Evolutionary conservation across 345 rosid species (phyloP).

Genomic region (Psidium guajava): DNA sequence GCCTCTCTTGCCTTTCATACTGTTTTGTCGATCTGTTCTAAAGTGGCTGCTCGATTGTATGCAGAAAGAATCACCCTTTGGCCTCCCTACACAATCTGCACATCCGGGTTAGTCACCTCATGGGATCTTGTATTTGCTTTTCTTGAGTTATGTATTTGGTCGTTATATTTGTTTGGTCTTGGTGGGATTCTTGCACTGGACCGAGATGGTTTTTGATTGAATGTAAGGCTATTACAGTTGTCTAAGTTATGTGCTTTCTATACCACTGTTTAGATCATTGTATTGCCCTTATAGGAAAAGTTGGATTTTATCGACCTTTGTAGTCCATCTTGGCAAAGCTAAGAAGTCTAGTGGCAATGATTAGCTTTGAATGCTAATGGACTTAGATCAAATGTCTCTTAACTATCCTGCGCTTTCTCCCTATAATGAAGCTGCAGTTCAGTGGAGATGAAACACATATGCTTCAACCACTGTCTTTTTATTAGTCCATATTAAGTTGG

Average conservation of each 20-base stretch:
- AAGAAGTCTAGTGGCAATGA: too few relatives aligned
- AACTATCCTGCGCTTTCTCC: too few relatives aligned
- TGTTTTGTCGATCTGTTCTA: background rate
- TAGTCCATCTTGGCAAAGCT: too few relatives aligned
- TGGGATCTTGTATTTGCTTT: background rate
- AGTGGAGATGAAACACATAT: too few relatives aligned
- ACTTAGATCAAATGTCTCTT: too few relatives aligned
- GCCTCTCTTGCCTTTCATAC: background rate
- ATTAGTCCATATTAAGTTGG: background rate
- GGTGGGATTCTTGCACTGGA: background rate
- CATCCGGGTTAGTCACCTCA: slow-evolving; percentile 55
- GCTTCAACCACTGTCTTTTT: background rate
- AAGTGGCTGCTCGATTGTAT: background rate
- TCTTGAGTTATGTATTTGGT: background rate
- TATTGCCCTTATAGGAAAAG: background rate
- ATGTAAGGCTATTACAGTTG: background rate
- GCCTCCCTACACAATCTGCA: slow-evolving; percentile 67
- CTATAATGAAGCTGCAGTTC: too few relatives aligned
- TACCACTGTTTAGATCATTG: background rate
- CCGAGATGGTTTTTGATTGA: background rate
- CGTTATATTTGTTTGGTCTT: background rate
- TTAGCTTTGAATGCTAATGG: too few relatives aligned
- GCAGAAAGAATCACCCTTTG: slow-evolving; percentile 78
- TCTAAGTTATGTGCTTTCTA: background rate
- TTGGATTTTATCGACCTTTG: background rate